Base-by-base conservation (phyloP, 345 rosid species). In the Mallotus nudiflorus region DNA sequence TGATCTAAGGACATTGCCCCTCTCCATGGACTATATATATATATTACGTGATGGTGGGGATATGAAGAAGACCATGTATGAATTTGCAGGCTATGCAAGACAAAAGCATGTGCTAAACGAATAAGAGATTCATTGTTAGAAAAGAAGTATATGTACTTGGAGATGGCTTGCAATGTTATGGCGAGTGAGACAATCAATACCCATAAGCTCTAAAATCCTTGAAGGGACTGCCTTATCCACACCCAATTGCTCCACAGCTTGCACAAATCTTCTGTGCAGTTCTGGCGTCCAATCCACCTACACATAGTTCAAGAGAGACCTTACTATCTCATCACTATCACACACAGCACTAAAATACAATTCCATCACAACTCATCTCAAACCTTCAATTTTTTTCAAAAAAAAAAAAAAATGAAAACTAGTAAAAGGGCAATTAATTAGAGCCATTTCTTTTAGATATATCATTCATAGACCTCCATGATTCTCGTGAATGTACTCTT, bases 251-350 rank as follows among this genome's bases (percentile, higher is more conserved):
- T 95, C 97, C 86, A 95, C 98, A 53, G 99, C 99, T 42, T 92
- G 91, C 68, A 92, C 97, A 40, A 95, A 95, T 56, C 86, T 86
- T 82, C 91, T 81, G 78, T 95, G 99, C 81, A 95, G 79, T 68
- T 90, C 97, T 62, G 97, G 91, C 20, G 97, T 95, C 99, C 99
- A 95, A 61, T 95, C 99, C 85, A 95, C 97, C 97, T 95, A 37
- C 82, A 77, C 81, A 62, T 46, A 73, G 3, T 69, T 73, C 77
- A 71, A 78, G 61, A 50, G 68, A 78, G 56, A 50, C 15, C 15
- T 40, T 10, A 19, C 3, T 46, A 18, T 42, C 14, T 42, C 14
- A 1, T 28, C 10, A 63, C 8, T 11, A n/a, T 51, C 68, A 8
- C 1, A n/a, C n/a, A n/a, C n/a, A n/a, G n/a, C n/a, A 6, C 16